Base-by-base conservation (phyloP, 805 yeast species). In the Ogataea glucozyma region DNA sequence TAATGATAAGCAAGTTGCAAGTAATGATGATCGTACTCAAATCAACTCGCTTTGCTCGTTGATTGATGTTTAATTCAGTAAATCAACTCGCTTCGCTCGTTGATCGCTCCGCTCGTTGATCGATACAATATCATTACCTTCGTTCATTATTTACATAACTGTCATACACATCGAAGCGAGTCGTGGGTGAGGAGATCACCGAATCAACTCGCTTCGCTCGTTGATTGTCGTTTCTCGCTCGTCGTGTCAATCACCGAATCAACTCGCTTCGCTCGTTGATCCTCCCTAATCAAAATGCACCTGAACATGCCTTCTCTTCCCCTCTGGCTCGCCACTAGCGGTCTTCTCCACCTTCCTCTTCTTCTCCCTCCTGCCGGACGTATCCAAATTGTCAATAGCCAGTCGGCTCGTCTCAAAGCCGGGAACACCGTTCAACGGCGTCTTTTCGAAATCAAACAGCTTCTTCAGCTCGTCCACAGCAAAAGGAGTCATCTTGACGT, bases 351-450 rank as follows among this genome's bases (percentile, higher is more conserved):
- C 47, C 37, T 53, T 57, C 42, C 65, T 56, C 46, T 61, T 63
- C 53, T 54, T 61, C 17, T 53, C 56, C 38, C 54, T 55, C 37
- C 49, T 54, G 26, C 31, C 46, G 2, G 44, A 30, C 3, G 50
- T 40, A 31, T 56, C 62, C 20, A 51, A 35, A 44, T 73, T 83
- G 38, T 74, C 75, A 38, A 81, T 73, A 4, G 86, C 93, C 54
- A 87, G 71, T 48, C 81, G 76, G 4, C 79, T 66, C 8, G 85
- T 67, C 51, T 84, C 85, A 57, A 86, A 85, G 0, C 91, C 95
- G 0, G 90, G 88, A 12, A 87, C 75, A 1, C 93, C 93, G 42
- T 78, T 71, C 13, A 77, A 73, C 0, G 84, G 75, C 2, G 88
- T 81, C 51, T 75, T 79, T 33, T 82, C 86, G 48, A 87, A 80